phyloP scores from a whole-genome alignment of 176 grass and related monocot genomes.

The Elymus sibiricus region DNA sequence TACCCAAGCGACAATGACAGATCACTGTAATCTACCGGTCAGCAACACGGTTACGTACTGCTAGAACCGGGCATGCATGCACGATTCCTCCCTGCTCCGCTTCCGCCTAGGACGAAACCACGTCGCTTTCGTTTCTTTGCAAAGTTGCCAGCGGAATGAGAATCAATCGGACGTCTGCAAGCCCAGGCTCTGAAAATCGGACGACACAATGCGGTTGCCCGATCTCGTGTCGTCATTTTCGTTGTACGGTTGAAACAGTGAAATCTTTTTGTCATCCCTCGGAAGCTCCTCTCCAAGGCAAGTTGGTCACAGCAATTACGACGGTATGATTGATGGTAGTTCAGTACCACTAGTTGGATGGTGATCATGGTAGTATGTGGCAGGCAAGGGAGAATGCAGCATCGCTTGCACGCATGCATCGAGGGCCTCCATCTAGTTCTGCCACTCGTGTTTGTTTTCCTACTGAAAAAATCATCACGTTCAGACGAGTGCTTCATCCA shows the following conservation, averaged over 20 bases:
- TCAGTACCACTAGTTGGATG: neutral
- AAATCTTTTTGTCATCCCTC: too few relatives aligned
- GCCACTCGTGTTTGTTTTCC: too few relatives aligned
- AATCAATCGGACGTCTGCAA: neutral
- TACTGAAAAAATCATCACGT: neutral
- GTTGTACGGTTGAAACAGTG: neutral
- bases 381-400: neutral
- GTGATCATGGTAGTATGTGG: neutral
- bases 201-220: too few relatives aligned
- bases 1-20: neutral
- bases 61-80: neutral
- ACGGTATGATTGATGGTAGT: too few relatives aligned
- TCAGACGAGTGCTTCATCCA: neutral
- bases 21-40: neutral
- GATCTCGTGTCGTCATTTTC: too few relatives aligned
- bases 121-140: too few relatives aligned
- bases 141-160: neutral
- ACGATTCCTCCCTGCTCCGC: neutral
- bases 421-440: too few relatives aligned
- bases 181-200: too few relatives aligned
- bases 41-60: neutral
- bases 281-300: too few relatives aligned
- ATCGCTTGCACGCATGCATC: slow-evolving; percentile 17
- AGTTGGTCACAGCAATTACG: neutral
- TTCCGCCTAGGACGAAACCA: neutral